A percentile compares a stretch with the other conserved stretches of the same genome.
phyloP scores from a whole-genome alignment of 208 protist genomes.

The Trypanosoma conorhini region DNA sequence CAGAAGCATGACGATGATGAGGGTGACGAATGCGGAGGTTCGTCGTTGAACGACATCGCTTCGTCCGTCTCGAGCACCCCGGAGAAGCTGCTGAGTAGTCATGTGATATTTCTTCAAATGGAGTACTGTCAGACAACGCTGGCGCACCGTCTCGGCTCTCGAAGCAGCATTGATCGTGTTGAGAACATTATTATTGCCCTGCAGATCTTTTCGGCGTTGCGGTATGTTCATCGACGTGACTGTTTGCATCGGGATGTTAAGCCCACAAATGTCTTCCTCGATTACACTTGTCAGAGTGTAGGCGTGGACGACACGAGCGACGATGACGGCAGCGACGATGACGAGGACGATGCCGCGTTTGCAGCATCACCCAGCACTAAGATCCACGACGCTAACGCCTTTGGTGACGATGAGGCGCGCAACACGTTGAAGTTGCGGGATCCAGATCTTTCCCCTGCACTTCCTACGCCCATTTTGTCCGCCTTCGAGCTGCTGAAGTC shows the following conservation, averaged over 20 bases:
- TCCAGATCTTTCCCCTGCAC: neutral
- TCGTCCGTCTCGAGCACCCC: neutral
- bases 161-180: slow-evolving; percentile 52
- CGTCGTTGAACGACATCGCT: neutral
- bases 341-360: neutral
- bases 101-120: slow-evolving; percentile 86
- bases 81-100: slow-evolving; percentile 40
- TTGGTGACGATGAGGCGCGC: neutral
- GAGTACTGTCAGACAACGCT: slow-evolving; percentile 85
- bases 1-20: neutral
- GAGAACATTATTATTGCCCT: slow-evolving; percentile 79
- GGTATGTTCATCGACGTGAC: slow-evolving; percentile 64
- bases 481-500: slow-evolving; percentile 21
- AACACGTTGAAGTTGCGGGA: neutral
- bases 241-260: slow-evolving; percentile 88
- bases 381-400: neutral
- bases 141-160: slow-evolving; percentile 51
- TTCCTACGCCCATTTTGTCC: neutral
- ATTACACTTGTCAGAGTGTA: slow-evolving; percentile 65
- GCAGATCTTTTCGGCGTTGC: slow-evolving; percentile 61
- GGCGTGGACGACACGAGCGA: slow-evolving; percentile 18
- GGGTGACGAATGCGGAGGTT: slow-evolving; percentile 15
- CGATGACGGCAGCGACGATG: slow-evolving; percentile 22
- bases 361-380: neutral
- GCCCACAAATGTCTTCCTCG: slow-evolving; percentile 84